phyloP scores from a whole-genome alignment of 805 yeast species.

The Candida ficus region DNA sequence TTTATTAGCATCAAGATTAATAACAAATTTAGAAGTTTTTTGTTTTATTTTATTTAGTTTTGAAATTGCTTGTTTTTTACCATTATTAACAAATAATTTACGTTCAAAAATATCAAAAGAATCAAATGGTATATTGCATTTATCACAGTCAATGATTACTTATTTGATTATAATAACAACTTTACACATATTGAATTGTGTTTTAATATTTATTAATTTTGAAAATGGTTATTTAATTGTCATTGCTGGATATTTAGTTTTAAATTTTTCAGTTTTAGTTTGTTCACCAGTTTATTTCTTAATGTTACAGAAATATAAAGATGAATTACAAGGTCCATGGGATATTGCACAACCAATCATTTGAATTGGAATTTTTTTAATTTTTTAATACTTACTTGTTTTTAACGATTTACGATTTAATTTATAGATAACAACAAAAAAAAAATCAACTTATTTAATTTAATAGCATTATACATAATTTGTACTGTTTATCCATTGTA shows the following conservation, averaged over 20 bases:
- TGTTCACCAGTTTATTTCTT: conserved; percentile 69
- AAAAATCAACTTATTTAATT: too few relatives aligned
- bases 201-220: conserved; percentile 24
- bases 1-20: conserved; percentile 83
- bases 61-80: conserved; percentile 66
- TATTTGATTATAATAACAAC: not conserved
- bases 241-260: conserved; percentile 42
- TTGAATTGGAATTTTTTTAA: not conserved
- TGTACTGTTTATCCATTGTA: too few relatives aligned
- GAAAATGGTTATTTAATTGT: conserved; percentile 25
- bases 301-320: conserved; percentile 70
- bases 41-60: conserved; percentile 74
- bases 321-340: conserved; percentile 91
- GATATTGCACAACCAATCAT: conserved; percentile 73
- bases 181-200: conserved; percentile 6
- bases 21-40: conserved; percentile 71
- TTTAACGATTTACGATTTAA: not conserved
- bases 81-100: conserved; percentile 60
- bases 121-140: not conserved
- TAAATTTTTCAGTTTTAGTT: conserved; percentile 44
- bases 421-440: not conserved
- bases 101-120: conserved; percentile 23
- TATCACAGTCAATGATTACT: not conserved
- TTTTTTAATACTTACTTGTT: too few relatives aligned
- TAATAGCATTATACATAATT: too few relatives aligned